A percentile compares a stretch with the other conserved stretches of the same genome.
Evolutionary conservation across 768 basidiomycete genomes (phyloP).

Genomic region (Rhizopogon rudus): DNA sequence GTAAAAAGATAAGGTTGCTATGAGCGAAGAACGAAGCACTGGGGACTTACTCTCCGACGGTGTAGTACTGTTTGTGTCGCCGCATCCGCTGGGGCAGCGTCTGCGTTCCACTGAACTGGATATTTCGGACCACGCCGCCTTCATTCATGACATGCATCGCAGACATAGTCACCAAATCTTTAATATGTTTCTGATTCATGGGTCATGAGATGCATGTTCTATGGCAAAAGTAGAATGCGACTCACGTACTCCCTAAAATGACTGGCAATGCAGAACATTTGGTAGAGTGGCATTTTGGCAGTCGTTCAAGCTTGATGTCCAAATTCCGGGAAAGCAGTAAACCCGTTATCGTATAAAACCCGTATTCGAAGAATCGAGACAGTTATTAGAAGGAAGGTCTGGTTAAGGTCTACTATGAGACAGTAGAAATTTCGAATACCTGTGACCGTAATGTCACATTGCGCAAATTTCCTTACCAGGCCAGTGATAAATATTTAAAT

Average conservation of each 20-base stretch:
- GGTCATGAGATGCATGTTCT: not conserved
- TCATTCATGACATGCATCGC: slow-evolving; percentile 66
- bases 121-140: slow-evolving; percentile 78
- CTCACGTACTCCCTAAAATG: slow-evolving; percentile 73
- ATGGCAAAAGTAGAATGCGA: slow-evolving; percentile 7
- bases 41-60: slow-evolving; percentile 69
- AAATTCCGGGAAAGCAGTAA: not conserved
- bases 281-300: slow-evolving; percentile 76
- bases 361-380: no score
- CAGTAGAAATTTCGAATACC: no score
- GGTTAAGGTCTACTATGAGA: no score
- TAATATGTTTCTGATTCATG: slow-evolving; percentile 60
- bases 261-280: slow-evolving; percentile 78
- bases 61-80: slow-evolving; percentile 50
- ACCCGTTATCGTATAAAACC: not conserved
- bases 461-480: no score
- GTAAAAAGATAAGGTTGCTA: slow-evolving; percentile 4
- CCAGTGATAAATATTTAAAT: no score
- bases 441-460: no score
- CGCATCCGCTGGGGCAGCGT: slow-evolving; percentile 74
- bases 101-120: slow-evolving; percentile 71
- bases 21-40: not conserved
- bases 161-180: slow-evolving; percentile 65
- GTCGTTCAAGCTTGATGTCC: not conserved
- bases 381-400: no score